Evolutionary conservation across 257 asterid species (phyloP), one percentile per base, ranked within the genome.

Genomic region (Salvia rosmarinus): DNA sequence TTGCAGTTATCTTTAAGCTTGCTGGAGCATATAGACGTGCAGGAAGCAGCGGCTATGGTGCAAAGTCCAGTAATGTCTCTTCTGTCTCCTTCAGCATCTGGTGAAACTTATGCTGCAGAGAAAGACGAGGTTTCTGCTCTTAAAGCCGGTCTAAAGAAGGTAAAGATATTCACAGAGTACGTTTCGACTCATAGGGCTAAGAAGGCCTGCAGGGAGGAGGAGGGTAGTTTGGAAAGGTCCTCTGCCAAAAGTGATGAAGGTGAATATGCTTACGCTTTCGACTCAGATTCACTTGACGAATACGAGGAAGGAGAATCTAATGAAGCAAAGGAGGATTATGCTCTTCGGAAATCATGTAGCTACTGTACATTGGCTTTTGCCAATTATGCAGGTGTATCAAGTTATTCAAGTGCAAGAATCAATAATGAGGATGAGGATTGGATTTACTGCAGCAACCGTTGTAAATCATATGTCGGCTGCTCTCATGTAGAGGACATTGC

Each of bases 111-210:
- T 54, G 61, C 86, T 12, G 28, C 82, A 0, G 99, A 91, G 70
- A 94, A 91, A 77, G 96, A 89, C 3, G 97, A 94, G 67, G 84
- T 94, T 77, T 94, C 99, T 69, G 99, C 99, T 4, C 84, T 91
- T 23, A 91, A 94, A 82, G 97, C 96, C 65, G 86, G 99, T 72
- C 86, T 94, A 19, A 85, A 92, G 74, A 90, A 84, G 79, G 99
- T 94, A 30, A 91, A 88, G 68, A 94, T 89, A 35, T 84, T 94
- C 19, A 90, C 96, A 0, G 96, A 90, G 17, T 88, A 83, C 30
- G 96, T 94, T 35, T 91, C 99, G 5, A 78, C 89, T 46, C 85
- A 89, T 66, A 85, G 88, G 77, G 92, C 97, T 47, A 90, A 89
- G 80, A 94, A 94, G 72, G 88, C 95, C n/a, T 86, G 91, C 68